These are phyloP conservation scores for Tylopilus felleus DNA, from an alignment of 768 basidiomycete genomes.

Conservation along the genomic window DNA sequence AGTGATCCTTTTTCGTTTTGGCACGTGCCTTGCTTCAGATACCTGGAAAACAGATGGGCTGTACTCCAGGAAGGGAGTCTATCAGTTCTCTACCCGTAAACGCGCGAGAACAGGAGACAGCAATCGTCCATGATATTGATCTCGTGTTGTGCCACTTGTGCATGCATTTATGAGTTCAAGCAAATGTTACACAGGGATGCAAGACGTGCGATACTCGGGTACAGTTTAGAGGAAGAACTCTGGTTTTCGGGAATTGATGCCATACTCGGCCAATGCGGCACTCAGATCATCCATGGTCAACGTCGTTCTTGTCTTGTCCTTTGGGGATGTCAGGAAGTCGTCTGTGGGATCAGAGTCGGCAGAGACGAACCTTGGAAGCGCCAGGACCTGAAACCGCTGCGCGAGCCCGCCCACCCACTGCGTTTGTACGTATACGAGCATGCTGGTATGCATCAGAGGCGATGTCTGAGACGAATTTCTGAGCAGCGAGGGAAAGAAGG, in stretches of 20 bases:
- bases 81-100: neutral
- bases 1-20: no score
- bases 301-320: constrained; percentile 92
- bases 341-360: neutral
- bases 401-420: constrained; percentile 67
- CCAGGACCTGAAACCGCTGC: constrained; percentile 54
- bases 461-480: constrained; percentile 97
- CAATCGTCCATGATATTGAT: neutral
- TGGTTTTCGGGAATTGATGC: constrained; percentile 90
- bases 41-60: no score
- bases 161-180: constrained; percentile 2
- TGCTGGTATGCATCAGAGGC: constrained; percentile 97
- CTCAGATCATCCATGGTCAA: constrained; percentile 97
- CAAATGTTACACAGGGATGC: neutral
- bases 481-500: constrained; percentile 89
- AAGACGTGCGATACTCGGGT: neutral
- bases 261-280: constrained; percentile 91
- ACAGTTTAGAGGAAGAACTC: constrained; percentile 77
- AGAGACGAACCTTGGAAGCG: constrained; percentile 54
- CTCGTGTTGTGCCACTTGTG: neutral
- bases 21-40: no score
- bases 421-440: constrained; percentile 92
- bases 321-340: constrained; percentile 4
- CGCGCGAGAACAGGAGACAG: neutral
- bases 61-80: constrained; percentile 16